Evolutionary conservation across 352 stramenopile genomes (phyloP).

Genomic region (Pythium biforme): DNA sequence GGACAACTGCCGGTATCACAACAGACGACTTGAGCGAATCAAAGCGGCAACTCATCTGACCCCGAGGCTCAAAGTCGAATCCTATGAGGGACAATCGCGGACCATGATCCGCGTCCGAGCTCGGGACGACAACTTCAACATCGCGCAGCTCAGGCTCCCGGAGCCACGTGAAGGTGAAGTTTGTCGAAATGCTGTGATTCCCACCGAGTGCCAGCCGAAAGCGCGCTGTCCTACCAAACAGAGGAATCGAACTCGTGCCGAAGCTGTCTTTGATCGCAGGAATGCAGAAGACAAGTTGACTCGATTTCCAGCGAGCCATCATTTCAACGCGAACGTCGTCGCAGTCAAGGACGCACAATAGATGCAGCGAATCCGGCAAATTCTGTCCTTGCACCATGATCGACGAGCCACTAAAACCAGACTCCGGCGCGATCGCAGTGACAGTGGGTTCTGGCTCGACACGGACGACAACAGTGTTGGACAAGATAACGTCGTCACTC

Average conservation of each 20-base stretch:
- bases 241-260: background rate
- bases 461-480: background rate
- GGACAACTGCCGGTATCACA: conserved; percentile 25
- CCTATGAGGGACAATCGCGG: conserved; percentile 30
- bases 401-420: background rate
- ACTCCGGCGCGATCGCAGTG: background rate
- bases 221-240: background rate
- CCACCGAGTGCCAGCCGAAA: background rate
- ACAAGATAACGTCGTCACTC: background rate
- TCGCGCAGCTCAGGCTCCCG: conserved; percentile 14
- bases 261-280: background rate
- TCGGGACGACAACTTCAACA: background rate
- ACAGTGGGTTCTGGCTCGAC: conserved; percentile 10
- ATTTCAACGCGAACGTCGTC: background rate
- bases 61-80: conserved; percentile 38
- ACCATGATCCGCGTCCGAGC: background rate
- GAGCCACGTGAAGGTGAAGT: conserved; percentile 12
- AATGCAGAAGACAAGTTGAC: conserved; percentile 15
- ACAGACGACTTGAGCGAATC: conserved; percentile 23
- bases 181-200: background rate
- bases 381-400: conserved; percentile 18
- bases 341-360: conserved; percentile 9
- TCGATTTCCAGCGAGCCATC: conserved; percentile 19
- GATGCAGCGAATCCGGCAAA: conserved; percentile 3
- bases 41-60: conserved; percentile 42